Evolutionary conservation across 73 alveolate species (phyloP), one percentile per base, ranked within the genome.

Genomic region (Durusdinium trenchii): DNA sequence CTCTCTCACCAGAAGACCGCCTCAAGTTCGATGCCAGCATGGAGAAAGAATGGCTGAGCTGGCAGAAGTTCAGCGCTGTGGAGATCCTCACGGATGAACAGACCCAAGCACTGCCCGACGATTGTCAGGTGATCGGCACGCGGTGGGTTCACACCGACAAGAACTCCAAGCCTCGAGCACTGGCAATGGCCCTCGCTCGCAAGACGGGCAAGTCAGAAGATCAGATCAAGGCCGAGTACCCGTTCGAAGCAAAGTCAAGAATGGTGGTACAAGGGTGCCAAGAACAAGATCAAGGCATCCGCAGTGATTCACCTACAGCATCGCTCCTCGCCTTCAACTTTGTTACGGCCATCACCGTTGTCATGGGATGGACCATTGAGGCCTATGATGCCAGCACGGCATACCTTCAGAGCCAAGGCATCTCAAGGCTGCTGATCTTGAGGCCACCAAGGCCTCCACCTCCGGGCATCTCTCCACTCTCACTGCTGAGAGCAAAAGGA

Each of bases 71-170:
- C 81, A 36, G 51, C 3, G 98, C 98, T 4, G 98, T 93, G 81
- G 98, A 93, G n/a, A 32, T 38, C 14, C 50, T 93, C 20, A 38
- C 78, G 2, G 75, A 67, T 0, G 14, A 36, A 7, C 98, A 93
- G 46, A n/a, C 46, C 43, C 0, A 2, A 3, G 75, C 26, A 32
- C 61, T 90, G 0, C 89, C 87, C 23, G 16, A 16, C 3, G 89
- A 90, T 10, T 52, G 20, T 28, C 38, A 30, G 28, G 46, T 90
- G 38, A 47, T 90, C 16, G 64, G 76, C 0, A 67, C 87, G 20
- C 14, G 87, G 0, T 90, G 96, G 96, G 86, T 90, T 32, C 96
- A 64, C 86, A 64, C 96, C 2, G 96, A 90, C 96, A 90, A 90
- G 73, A 90, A 90, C 87, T 7, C 7, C 0, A 86, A 86, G 83